Evolutionary conservation across 2,329 filamentous ascomycete genomes (phyloP), one percentile per base, ranked within the genome.

Genomic region (Fusarium setosum): DNA sequence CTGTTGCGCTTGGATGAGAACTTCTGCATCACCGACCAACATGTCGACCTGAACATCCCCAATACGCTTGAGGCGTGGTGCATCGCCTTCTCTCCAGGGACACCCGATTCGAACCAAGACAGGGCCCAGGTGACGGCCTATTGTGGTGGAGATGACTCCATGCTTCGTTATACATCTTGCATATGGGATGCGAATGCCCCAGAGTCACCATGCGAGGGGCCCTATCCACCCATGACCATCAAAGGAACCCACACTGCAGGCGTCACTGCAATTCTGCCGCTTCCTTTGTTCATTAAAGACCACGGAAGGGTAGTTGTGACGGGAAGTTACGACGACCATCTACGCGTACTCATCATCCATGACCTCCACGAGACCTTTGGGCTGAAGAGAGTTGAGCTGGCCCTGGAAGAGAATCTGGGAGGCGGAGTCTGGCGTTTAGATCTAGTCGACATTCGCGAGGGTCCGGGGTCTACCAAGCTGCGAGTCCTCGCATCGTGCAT

Each of bases 371-470:
- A 72, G 24, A 77, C 78, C 0, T 82, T 83, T 66, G 74, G 81
- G 20, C 67, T 75, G 51, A 77, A 79, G 48, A 81, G 79, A 42
- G 76, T 80, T 2, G 82, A 81, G 29, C 78, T 90, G 4, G 83
- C 94, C 6, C 84, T 87, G 0, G 88, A 93, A 60, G 70, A 84
- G 50, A 83, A 91, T 50, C 83, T 98, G 0, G 94, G 92, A 21
- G 87, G 87, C 10, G 94, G 94, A 2, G 95, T 98, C 3, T 99
- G 96, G 94, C 84, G 95, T 56, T 75, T 98, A 54, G 92, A 92
- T 73, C 70, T 91, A 35, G 78, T 93, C 10, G 72, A 76, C 3
- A 51, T 74, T 17, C 70, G 65, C 17, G 60, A 61, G 17, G 67
- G 51, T n/a, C 61, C 44, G 6, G 77, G 74, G 55, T 59, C 41